Percentiles rank a stretch among this genome's conserved stretches.
Evolutionary conservation across 352 stramenopile genomes (phyloP).

Genomic region (Stramenopiles sp.): DNA sequence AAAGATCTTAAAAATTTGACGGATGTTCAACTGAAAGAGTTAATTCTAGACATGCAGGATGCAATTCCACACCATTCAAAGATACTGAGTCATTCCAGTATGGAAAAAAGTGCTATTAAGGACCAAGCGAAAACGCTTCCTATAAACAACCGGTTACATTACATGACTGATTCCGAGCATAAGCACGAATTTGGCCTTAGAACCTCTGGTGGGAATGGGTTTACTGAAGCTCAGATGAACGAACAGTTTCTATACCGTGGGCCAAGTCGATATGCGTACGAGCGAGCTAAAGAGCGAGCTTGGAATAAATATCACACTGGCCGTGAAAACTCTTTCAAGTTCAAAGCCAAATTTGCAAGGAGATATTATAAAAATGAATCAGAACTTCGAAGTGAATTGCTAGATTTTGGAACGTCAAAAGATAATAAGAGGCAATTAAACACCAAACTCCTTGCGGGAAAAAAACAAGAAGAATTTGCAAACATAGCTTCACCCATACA

Average conservation of each 20-base stretch:
- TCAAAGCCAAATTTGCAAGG: not conserved
- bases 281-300: not conserved
- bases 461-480: no score
- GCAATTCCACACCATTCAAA: not conserved
- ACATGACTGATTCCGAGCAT: not conserved
- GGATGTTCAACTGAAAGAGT: not conserved
- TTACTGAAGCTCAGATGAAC: not conserved
- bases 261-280: not conserved
- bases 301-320: not conserved
- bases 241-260: not conserved
- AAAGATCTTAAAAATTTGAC: constrained; percentile 10
- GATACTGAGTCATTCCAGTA: not conserved
- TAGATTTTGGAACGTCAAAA: not conserved
- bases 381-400: not conserved
- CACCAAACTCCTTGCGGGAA: not conserved
- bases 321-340: not conserved
- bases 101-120: not conserved
- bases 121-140: not conserved
- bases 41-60: constrained; percentile 11
- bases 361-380: not conserved
- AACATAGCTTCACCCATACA: not conserved
- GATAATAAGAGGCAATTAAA: not conserved
- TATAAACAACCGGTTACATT: not conserved
- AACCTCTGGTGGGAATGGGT: not conserved
- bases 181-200: not conserved